phyloP scores from a whole-genome alignment of 805 yeast species.

The Hyphopichia homilentoma region DNA sequence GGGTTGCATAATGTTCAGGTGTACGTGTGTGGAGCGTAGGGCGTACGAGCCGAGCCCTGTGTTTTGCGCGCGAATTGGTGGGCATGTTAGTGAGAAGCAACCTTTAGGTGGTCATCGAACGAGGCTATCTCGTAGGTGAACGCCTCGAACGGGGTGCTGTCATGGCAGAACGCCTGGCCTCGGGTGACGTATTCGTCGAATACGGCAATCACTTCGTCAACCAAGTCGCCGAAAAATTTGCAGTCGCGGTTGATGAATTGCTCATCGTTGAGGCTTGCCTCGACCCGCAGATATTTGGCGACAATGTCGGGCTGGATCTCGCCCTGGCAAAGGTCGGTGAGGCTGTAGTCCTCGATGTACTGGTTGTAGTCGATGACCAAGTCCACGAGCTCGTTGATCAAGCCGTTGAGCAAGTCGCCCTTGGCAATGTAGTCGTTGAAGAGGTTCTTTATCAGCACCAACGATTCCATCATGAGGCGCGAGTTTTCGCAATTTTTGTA shows the following conservation, averaged over 20 bases:
- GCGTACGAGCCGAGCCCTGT: too few species aligned
- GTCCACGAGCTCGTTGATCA: conserved; percentile 9
- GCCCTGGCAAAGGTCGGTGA: background rate
- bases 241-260: conserved; percentile 9
- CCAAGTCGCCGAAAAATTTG: conserved; percentile 3
- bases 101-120: conserved; percentile 14
- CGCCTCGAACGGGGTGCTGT: too few species aligned
- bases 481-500: conserved; percentile 11
- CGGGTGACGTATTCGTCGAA: conserved; percentile 9
- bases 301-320: background rate
- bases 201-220: conserved; percentile 7
- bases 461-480: conserved; percentile 11
- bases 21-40: too few species aligned
- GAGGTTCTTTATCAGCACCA: conserved; percentile 6
- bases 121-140: conserved; percentile 11
- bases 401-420: conserved; percentile 4
- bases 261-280: conserved; percentile 5
- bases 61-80: too few species aligned
- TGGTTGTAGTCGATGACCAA: conserved; percentile 9
- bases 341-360: conserved; percentile 4
- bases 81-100: too few species aligned
- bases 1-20: too few species aligned
- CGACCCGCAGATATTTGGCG: conserved; percentile 3
- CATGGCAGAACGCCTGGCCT: too few species aligned
- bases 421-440: conserved; percentile 6